Percentiles rank a stretch among this genome's conserved stretches.
Evolutionary conservation across 2,329 filamentous ascomycete species (phyloP).

Genomic region (Boeremia lycopersici): DNA sequence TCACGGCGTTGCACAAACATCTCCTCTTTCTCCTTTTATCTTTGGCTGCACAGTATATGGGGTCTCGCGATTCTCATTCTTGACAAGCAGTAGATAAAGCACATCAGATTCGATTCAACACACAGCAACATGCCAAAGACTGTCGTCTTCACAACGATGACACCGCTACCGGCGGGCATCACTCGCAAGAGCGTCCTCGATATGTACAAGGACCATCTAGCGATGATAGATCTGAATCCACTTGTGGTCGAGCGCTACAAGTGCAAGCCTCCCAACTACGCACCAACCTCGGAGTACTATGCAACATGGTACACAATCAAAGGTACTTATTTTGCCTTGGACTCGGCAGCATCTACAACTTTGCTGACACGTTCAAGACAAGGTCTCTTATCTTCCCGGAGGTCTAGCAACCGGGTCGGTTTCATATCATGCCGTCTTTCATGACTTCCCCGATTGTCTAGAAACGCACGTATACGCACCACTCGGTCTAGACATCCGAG

Average conservation of each 20-base stretch:
- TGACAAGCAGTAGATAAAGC: slow-evolving; percentile 2
- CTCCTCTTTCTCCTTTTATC: slow-evolving; percentile 13
- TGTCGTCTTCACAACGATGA: slow-evolving; percentile 76
- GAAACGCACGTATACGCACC: slow-evolving; percentile 86
- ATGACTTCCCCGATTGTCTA: slow-evolving; percentile 73
- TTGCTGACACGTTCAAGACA: slow-evolving; percentile 56
- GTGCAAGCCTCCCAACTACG: slow-evolving; percentile 70
- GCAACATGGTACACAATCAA: slow-evolving; percentile 72
- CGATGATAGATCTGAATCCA: slow-evolving; percentile 89
- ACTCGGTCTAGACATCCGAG: slow-evolving; percentile 77
- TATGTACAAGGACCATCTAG: slow-evolving; percentile 76
- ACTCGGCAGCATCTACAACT: not conserved
- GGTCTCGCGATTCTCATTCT: not conserved
- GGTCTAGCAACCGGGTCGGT: slow-evolving; percentile 69
- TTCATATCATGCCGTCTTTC: slow-evolving; percentile 80
- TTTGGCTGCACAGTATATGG: slow-evolving; percentile 1
- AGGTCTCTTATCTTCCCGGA: slow-evolving; percentile 75
- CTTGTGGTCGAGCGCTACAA: slow-evolving; percentile 74
- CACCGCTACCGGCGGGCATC: slow-evolving; percentile 73
- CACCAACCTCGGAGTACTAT: slow-evolving; percentile 71
- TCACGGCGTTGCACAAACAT: slow-evolving; percentile 26
- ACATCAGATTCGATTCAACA: not conserved
- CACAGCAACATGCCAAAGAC: slow-evolving; percentile 67
- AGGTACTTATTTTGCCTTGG: slow-evolving; percentile 29
- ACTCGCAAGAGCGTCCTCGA: slow-evolving; percentile 72